Evolutionary conservation across 257 asterid genomes (phyloP).

Genomic region (Asclepias syriaca): DNA sequence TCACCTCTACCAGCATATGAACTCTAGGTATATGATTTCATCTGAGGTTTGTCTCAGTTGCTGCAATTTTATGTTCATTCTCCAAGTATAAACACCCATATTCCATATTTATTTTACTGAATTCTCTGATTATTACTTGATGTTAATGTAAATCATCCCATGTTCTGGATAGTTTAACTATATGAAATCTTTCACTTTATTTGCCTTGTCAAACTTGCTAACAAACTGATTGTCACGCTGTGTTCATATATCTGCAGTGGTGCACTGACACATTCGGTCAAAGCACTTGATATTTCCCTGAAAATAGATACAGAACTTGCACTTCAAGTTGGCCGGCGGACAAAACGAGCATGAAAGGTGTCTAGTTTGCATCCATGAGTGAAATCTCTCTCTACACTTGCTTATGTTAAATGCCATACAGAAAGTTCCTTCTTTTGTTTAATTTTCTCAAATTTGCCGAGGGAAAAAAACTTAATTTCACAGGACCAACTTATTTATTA

Average conservation of each 20-base stretch:
- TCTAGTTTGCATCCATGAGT: neutral
- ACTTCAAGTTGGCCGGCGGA: constrained; percentile 82
- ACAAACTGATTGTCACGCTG: neutral
- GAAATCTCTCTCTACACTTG: neutral
- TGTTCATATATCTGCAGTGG: constrained; percentile 51
- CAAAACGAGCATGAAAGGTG: constrained; percentile 72
- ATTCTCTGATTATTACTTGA: neutral
- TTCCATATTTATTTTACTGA: neutral
- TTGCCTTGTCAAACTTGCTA: neutral
- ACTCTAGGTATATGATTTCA: neutral
- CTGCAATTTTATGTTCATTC: neutral
- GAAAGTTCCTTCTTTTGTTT: neutral
- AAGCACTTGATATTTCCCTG: constrained; percentile 92
- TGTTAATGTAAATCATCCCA: neutral
- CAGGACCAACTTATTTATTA: neutral
- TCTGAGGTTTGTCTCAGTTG: neutral
- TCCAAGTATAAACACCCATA: neutral
- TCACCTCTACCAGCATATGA: neutral
- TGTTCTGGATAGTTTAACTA: neutral
- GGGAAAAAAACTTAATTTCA: neutral
- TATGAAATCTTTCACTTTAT: neutral
- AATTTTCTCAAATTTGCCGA: neutral
- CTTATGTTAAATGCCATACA: neutral
- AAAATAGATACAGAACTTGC: constrained; percentile 98
- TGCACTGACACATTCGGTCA: constrained; percentile 88